A percentile compares a stretch with the other conserved stretches of the same genome.
phyloP scores from a whole-genome alignment of 495 filamentous ascomycete species.

The Penicillium subrubescens region DNA sequence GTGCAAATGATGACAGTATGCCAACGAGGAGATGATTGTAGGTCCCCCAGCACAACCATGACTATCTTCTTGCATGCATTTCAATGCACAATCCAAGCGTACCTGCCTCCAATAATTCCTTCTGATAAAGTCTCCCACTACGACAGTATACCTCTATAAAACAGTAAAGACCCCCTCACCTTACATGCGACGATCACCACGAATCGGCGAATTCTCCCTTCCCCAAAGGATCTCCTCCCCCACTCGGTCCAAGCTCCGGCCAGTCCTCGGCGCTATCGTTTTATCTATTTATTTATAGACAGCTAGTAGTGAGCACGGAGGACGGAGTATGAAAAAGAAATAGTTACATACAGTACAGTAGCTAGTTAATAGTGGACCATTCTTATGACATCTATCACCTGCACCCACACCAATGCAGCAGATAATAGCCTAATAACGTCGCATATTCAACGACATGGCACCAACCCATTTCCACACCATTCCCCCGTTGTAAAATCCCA shows the following conservation, averaged over 20 bases:
- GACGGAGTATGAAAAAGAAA: background rate
- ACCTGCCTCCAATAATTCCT: background rate
- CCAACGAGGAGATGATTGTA: background rate
- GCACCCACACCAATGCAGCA: constrained; percentile 7
- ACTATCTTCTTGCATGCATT: background rate
- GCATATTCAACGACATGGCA: background rate
- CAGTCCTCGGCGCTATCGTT: constrained; percentile 16
- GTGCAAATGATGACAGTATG: background rate
- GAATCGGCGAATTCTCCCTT: constrained; percentile 19
- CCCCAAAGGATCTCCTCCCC: background rate
- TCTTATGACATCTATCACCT: constrained; percentile 4
- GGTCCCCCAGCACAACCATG: too few species aligned
- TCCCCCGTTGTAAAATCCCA: constrained; percentile 3
- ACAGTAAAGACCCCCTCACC: constrained; percentile 13
- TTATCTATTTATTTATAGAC: constrained; percentile 20
- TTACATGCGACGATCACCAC: constrained; percentile 18
- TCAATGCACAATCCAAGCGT: background rate
- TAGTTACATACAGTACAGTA: background rate
- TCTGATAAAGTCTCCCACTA: background rate
- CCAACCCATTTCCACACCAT: constrained; percentile 10
- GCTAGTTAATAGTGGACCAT: too few species aligned
- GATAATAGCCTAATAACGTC: background rate
- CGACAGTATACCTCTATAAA: too few species aligned
- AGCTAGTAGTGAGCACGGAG: background rate
- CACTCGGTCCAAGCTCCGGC: constrained; percentile 6